Evolutionary conservation across 139 green algal genomes (phyloP).

Genomic region (Coelastrella sp.): DNA sequence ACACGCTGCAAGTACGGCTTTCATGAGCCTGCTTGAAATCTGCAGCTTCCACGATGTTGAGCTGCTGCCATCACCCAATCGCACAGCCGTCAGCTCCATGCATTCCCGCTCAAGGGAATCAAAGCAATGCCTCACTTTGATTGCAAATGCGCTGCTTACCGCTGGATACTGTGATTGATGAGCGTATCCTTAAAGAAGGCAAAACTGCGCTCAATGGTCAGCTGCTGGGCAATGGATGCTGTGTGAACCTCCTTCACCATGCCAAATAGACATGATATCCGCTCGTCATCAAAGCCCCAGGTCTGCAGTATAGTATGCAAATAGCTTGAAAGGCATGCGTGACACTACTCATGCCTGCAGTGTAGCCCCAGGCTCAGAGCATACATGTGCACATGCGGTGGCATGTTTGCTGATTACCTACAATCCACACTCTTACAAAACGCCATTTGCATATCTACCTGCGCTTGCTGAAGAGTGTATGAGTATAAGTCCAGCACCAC

Average conservation of each 20-base stretch:
- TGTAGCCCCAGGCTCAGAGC: background rate
- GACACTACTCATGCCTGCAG: background rate
- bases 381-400: background rate
- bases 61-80: no score
- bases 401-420: background rate
- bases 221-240: conserved; percentile 21
- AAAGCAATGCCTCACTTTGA: background rate
- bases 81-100: no score
- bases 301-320: background rate
- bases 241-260: conserved; percentile 70
- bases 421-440: background rate
- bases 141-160: conserved; percentile 32
- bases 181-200: conserved; percentile 65
- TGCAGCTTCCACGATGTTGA: no score
- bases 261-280: conserved; percentile 71
- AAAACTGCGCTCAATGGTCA: conserved; percentile 71
- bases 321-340: no score
- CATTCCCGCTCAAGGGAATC: no score
- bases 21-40: no score
- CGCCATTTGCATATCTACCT: background rate
- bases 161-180: conserved; percentile 72
- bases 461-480: conserved; percentile 41
- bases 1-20: background rate
- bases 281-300: conserved; percentile 58
- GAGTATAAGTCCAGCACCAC: conserved; percentile 53